Conservation (phyloP, 345 rosid species). For the Viola odorata region DNA sequence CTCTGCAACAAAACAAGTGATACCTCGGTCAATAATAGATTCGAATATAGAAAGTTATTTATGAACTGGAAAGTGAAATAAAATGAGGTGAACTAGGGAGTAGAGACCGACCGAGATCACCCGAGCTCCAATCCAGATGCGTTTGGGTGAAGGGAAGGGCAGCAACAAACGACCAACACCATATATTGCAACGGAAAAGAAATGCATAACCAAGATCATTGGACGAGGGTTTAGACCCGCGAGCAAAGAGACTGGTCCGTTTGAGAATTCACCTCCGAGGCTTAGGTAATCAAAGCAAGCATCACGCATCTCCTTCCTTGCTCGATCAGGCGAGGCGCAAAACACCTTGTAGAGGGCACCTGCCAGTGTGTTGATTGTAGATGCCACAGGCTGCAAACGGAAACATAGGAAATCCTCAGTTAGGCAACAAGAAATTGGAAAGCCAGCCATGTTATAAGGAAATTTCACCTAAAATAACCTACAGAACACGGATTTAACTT, state of each 20-base stretch:
- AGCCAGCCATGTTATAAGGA: neutral
- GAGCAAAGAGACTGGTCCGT: conserved; percentile 25
- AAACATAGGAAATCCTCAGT: neutral
- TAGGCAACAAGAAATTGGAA: neutral
- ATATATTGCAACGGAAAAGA: conserved; percentile 26
- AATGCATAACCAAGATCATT: conserved; percentile 25
- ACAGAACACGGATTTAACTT: no score
- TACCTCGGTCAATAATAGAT: neutral
- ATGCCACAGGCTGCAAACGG: conserved; percentile 23
- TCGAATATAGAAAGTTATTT: no score
- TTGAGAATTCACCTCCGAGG: conserved; percentile 22
- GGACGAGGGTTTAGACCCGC: conserved; percentile 31
- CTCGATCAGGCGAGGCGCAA: conserved; percentile 29
- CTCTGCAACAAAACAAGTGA: conserved; percentile 4
- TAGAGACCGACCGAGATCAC: conserved; percentile 14
- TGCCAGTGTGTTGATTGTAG: conserved; percentile 29
- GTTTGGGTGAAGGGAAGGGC: conserved; percentile 25
- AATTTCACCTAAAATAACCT: neutral
- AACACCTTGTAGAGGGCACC: conserved; percentile 29
- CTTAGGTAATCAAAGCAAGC: conserved; percentile 32
- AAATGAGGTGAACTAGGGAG: neutral
- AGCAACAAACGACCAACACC: conserved; percentile 25
- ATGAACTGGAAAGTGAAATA: neutral
- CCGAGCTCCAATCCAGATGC: conserved; percentile 26
- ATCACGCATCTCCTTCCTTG: conserved; percentile 27